Evolutionary conservation across 2,329 filamentous ascomycete genomes (phyloP), one percentile per base, ranked within the genome.

Genomic region (Cryphonectria radicalis): DNA sequence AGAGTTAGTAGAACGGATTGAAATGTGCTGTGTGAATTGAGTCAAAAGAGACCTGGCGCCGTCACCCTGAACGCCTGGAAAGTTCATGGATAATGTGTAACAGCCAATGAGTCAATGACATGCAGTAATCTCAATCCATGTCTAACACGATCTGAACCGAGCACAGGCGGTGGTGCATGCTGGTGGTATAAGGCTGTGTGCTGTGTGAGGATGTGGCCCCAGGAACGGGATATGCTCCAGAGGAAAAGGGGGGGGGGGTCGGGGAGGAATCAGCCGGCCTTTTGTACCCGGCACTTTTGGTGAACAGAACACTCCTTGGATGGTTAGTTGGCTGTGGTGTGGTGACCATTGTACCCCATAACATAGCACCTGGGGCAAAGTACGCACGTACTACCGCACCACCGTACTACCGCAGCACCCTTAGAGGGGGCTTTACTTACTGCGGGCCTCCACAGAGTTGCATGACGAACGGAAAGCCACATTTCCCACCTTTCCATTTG

Each of bases 261-360:
- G 35, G 59, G 59, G 62, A 37, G 62, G 62, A 63, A 63, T 28
- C 40, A 46, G 62, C 62, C 40, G 32, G 62, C 62, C 62, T 63
- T 63, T 63, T 63, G 62, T 63, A 63, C 62, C 62, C 62, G 62
- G 32, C 32, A 35, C 32, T 35, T 40, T 14, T 62, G 59, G 32
- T 19, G 32, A 62, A 62, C 28, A 32, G 28, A 32, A 2, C 25
- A 7, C 55, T 32, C 55, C 55, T 32, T 14, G 13, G 35, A n/a
- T n/a, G 46, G 46, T 50, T 50, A 19, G 46, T 50, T 50, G 46
- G 46, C 46, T 11, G 46, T 50, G 46, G 46, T n/a, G 14, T 22
- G 46, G 46, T 22, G 19, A 50, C 46, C 46, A n/a, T 4, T 3
- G 13, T 53, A 25, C 50, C 50, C 1, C n/a, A 25, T 46, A 46